Conservation (phyloP, 2,329 filamentous ascomycete species). For the Fusarium caatingaense region DNA sequence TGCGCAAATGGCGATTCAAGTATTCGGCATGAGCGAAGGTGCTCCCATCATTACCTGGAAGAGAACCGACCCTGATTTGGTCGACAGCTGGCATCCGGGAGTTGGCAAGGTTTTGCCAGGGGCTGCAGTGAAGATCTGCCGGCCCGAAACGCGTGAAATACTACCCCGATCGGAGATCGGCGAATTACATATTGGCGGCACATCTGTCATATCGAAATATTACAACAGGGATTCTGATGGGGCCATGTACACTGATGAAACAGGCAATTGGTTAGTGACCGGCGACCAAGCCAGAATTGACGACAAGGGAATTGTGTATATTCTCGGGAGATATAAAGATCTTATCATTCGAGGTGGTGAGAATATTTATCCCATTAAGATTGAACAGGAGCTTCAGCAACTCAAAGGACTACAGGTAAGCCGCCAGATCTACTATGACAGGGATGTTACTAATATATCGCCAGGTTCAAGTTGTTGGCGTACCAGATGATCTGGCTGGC, state of each 20-base stretch:
- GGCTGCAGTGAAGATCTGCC: conserved; percentile 53
- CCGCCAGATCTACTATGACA: background rate
- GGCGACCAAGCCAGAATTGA: conserved; percentile 57
- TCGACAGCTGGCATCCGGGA: conserved; percentile 52
- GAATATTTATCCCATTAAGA: conserved; percentile 55
- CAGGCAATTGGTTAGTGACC: conserved; percentile 53
- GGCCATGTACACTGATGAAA: conserved; percentile 52
- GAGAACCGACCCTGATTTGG: conserved; percentile 46
- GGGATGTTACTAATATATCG: conserved; percentile 8
- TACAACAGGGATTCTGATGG: conserved; percentile 43
- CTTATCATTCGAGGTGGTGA: conserved; percentile 59
- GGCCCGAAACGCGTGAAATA: conserved; percentile 45
- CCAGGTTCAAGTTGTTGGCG: conserved; percentile 56
- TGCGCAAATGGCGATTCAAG: conserved; percentile 50
- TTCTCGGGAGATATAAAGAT: conserved; percentile 59
- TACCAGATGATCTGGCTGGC: conserved; percentile 58
- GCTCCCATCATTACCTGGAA: conserved; percentile 57
- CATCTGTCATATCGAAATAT: conserved; percentile 52
- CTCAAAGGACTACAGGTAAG: conserved; percentile 49
- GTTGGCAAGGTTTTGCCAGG: conserved; percentile 57
- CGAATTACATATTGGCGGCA: conserved; percentile 56
- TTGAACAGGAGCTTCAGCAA: conserved; percentile 52
- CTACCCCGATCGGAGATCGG: conserved; percentile 50
- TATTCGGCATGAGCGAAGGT: conserved; percentile 60
- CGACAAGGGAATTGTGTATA: conserved; percentile 52